These are phyloP conservation scores for Myxozyma sirexii DNA, from an alignment of 805 yeast species.

Conservation along the genomic window DNA sequence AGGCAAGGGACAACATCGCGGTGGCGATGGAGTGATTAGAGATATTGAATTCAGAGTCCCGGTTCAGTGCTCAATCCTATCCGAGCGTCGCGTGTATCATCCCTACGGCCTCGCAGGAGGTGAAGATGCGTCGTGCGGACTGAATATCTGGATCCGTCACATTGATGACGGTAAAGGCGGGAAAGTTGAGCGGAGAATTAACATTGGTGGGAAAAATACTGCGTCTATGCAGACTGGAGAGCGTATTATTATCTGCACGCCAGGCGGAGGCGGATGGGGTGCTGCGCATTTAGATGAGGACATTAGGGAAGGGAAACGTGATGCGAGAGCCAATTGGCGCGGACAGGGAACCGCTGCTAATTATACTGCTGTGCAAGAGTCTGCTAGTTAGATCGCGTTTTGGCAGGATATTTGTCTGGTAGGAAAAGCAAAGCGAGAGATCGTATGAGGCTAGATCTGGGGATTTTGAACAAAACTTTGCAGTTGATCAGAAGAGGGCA, in stretches of 20 bases:
- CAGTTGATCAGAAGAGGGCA: no score
- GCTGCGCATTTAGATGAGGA: constrained; percentile 22
- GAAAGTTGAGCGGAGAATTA: constrained; percentile 35
- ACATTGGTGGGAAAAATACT: constrained; percentile 72
- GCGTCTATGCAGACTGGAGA: constrained; percentile 64
- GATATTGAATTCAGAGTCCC: constrained; percentile 77
- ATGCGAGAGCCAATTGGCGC: constrained; percentile 27
- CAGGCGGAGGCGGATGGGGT: constrained; percentile 89
- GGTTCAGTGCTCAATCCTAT: constrained; percentile 74
- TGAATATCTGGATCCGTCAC: constrained; percentile 50
- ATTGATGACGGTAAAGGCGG: constrained; percentile 42
- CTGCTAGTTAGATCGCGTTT: constrained; percentile 7
- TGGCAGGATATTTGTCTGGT: neutral
- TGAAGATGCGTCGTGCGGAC: constrained; percentile 70
- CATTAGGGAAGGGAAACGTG: neutral
- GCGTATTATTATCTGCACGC: constrained; percentile 66
- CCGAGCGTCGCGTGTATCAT: constrained; percentile 80
- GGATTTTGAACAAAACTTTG: no score
- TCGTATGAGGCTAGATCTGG: no score
- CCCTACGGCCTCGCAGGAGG: constrained; percentile 93
- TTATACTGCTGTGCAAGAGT: constrained; percentile 27
- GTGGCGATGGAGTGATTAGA: constrained; percentile 86
- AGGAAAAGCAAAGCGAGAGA: neutral
- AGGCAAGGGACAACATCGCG: constrained; percentile 69
- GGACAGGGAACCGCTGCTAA: constrained; percentile 32